Evolutionary conservation across 2,329 filamentous ascomycete species (phyloP).

Genomic region (Sporothrix sp.): DNA sequence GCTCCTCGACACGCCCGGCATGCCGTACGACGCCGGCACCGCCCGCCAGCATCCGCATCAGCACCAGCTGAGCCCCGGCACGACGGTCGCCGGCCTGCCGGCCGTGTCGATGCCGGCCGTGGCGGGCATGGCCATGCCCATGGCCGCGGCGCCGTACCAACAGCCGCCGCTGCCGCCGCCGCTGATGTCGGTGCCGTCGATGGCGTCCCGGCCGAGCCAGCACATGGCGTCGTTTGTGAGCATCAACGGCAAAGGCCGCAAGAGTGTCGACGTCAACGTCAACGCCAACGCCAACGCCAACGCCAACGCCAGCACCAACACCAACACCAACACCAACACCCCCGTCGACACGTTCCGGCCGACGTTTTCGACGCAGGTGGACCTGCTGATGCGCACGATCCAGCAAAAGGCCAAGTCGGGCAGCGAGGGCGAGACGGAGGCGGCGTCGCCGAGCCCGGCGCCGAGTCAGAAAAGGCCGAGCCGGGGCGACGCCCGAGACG

Average conservation of each 20-base stretch:
- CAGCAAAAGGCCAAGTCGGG: slow-evolving; percentile 50
- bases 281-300: too few relatives aligned
- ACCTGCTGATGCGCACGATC: slow-evolving; percentile 81
- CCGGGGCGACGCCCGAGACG: neutral
- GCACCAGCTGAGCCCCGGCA: neutral
- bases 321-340: slow-evolving; percentile 21
- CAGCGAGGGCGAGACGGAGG: slow-evolving; percentile 26
- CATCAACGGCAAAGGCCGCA: too few relatives aligned
- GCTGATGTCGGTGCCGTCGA: too few relatives aligned
- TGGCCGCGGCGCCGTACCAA: slow-evolving; percentile 1
- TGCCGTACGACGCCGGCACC: slow-evolving; percentile 39
- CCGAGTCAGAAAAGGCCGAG: neutral
- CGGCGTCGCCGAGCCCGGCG: slow-evolving; percentile 30
- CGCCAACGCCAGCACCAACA: too few relatives aligned
- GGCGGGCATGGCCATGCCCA: neutral
- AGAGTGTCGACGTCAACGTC: too few relatives aligned
- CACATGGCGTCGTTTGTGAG: too few relatives aligned
- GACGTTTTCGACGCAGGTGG: slow-evolving; percentile 71
- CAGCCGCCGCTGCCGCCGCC: neutral
- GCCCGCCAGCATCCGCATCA: slow-evolving; percentile 2
- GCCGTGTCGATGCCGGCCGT: neutral
- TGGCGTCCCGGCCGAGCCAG: too few relatives aligned
- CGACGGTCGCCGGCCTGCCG: neutral
- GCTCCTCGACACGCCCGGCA: slow-evolving; percentile 38
- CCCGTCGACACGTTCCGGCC: slow-evolving; percentile 24